These are phyloP conservation scores for Adansonia madagascariensis DNA, from an alignment of 441 rosid species.

Conservation along the genomic window DNA sequence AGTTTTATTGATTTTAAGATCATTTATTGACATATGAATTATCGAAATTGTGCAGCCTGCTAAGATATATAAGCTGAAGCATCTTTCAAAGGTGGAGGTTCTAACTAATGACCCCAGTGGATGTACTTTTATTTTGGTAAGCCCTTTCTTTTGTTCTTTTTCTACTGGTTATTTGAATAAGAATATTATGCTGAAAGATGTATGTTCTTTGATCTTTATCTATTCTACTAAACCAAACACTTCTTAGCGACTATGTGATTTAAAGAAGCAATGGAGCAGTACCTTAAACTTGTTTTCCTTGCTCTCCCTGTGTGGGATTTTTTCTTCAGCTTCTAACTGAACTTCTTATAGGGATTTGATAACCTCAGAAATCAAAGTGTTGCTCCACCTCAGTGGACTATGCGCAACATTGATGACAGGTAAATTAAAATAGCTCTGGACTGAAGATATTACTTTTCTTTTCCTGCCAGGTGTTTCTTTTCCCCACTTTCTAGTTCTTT, in stretches of 20 bases:
- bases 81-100: slow-evolving; percentile 96
- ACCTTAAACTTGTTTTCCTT: slow-evolving; percentile 4
- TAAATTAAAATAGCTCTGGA: slow-evolving; percentile 27
- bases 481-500: background rate
- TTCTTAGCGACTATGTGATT: background rate
- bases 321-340: slow-evolving; percentile 30
- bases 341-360: slow-evolving; percentile 83
- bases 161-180: slow-evolving; percentile 1
- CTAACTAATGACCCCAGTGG: slow-evolving; percentile 96
- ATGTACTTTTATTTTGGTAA: slow-evolving; percentile 94
- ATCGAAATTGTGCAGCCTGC: slow-evolving; percentile 70
- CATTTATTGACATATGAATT: slow-evolving; percentile 32
- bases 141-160: slow-evolving; percentile 15
- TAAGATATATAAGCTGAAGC: slow-evolving; percentile 91
- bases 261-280: slow-evolving; percentile 21
- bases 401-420: slow-evolving; percentile 98
- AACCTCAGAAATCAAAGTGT: slow-evolving; percentile 98
- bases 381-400: slow-evolving; percentile 98
- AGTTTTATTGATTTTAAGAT: slow-evolving; percentile 27
- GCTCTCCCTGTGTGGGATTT: background rate
- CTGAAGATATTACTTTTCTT: slow-evolving; percentile 1
- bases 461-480: background rate
- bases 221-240: background rate
- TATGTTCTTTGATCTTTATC: slow-evolving; percentile 14
- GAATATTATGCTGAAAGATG: slow-evolving; percentile 12